Evolutionary conservation across 2,329 filamentous ascomycete species (phyloP).

Genomic region (Fusarium fracticaudum): DNA sequence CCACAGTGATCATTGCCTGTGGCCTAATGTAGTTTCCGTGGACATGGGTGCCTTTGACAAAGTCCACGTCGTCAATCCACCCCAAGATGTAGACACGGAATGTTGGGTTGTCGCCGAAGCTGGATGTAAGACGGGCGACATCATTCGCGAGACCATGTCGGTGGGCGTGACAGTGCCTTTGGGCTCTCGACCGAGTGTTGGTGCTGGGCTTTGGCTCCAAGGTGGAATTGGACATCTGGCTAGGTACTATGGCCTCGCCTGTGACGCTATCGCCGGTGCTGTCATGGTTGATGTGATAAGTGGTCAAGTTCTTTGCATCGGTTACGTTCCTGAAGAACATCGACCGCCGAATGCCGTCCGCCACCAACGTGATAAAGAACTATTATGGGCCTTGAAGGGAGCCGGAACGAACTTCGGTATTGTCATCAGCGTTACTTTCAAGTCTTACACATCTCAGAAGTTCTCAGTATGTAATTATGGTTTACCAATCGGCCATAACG

Average conservation of each 20-base stretch:
- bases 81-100: slow-evolving; percentile 11
- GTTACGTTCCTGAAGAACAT: slow-evolving; percentile 59
- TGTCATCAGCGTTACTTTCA: slow-evolving; percentile 63
- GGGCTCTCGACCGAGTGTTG: slow-evolving; percentile 70
- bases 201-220: slow-evolving; percentile 70
- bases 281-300: slow-evolving; percentile 63
- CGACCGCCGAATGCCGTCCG: slow-evolving; percentile 52
- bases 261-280: slow-evolving; percentile 68
- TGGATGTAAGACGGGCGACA: slow-evolving; percentile 66
- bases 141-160: slow-evolving; percentile 58
- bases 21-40: slow-evolving; percentile 61
- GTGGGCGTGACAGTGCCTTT: slow-evolving; percentile 65
- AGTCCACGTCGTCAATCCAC: slow-evolving; percentile 53
- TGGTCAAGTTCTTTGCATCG: slow-evolving; percentile 59
- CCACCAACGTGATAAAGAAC: slow-evolving; percentile 58
- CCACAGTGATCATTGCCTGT: slow-evolving; percentile 68
- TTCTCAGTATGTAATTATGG: slow-evolving; percentile 55
- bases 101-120: slow-evolving; percentile 59
- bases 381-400: slow-evolving; percentile 68
- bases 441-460: slow-evolving; percentile 52
- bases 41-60: slow-evolving; percentile 67
- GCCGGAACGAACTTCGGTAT: slow-evolving; percentile 70
- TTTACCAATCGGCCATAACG: slow-evolving; percentile 40
- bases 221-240: slow-evolving; percentile 71
- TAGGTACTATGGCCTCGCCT: slow-evolving; percentile 64